Evolutionary conservation across 1,284 basidiomycete genomes (phyloP).

Genomic region (Leccinum insolens): DNA sequence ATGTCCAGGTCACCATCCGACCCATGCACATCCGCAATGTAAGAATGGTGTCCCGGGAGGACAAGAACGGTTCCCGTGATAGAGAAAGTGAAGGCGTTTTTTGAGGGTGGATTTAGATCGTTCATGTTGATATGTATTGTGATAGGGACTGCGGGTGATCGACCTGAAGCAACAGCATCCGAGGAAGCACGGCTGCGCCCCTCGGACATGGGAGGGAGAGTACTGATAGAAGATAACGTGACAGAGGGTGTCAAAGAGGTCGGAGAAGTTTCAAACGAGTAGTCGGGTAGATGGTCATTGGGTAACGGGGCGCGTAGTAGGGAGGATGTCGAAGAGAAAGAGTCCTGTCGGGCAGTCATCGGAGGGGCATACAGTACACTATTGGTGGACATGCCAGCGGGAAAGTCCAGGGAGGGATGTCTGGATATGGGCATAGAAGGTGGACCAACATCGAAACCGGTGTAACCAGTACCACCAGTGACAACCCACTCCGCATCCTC

Average conservation of each 20-base stretch:
- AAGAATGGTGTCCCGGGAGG: constrained; percentile 43
- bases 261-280: constrained; percentile 70
- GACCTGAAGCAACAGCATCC: constrained; percentile 21
- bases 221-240: constrained; percentile 58
- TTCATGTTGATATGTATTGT: constrained; percentile 80
- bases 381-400: constrained; percentile 22
- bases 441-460: constrained; percentile 61
- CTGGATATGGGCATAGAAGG: constrained; percentile 39
- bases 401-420: constrained; percentile 54
- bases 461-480: constrained; percentile 64
- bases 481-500: constrained; percentile 59
- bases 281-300: constrained; percentile 59
- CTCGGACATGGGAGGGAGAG: constrained; percentile 47
- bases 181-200: constrained; percentile 34
- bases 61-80: constrained; percentile 68
- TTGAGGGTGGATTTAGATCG: constrained; percentile 65
- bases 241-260: constrained; percentile 51
- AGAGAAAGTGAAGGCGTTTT: constrained; percentile 64
- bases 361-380: constrained; percentile 30
- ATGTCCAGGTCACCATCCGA: constrained; percentile 41
- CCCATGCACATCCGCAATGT: constrained; percentile 23
- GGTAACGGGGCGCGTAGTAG: constrained; percentile 74
- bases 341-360: constrained; percentile 40
- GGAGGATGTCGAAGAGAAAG: constrained; percentile 55
- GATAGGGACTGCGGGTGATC: constrained; percentile 30